A percentile compares a stretch with the other conserved stretches of the same genome.
These are phyloP conservation scores for Pachysandra terminalis DNA, from an alignment of 164 flowering plant genomes.

Conservation along the genomic window DNA sequence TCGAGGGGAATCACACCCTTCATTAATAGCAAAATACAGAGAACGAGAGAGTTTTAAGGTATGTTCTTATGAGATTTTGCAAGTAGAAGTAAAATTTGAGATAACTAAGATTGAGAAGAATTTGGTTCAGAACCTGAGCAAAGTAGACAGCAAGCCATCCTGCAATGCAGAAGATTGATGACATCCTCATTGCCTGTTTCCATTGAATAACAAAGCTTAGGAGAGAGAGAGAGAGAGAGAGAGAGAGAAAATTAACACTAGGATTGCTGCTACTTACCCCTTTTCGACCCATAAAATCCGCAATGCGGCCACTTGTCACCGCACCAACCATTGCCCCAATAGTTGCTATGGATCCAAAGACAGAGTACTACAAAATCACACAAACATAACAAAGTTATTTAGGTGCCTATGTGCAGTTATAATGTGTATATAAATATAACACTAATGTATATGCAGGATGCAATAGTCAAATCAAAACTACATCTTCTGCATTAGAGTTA, in stretches of 20 bases:
- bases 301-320: slow-evolving; percentile 60
- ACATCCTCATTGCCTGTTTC: slow-evolving; percentile 69
- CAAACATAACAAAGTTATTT: not conserved
- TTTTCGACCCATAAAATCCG: slow-evolving; percentile 66
- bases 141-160: slow-evolving; percentile 84
- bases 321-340: slow-evolving; percentile 86
- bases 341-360: slow-evolving; percentile 69
- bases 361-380: slow-evolving; percentile 54
- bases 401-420: not conserved
- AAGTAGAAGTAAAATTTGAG: not conserved
- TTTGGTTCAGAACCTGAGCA: slow-evolving; percentile 44
- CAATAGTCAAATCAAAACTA: no score
- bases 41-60: not conserved
- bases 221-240: no score
- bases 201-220: not conserved
- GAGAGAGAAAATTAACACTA: not conserved
- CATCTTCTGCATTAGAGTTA: no score
- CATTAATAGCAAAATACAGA: not conserved
- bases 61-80: not conserved
- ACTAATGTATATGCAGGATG: no score
- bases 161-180: slow-evolving; percentile 50
- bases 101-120: not conserved
- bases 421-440: no score
- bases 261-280: slow-evolving; percentile 35
- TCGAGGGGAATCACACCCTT: slow-evolving; percentile 65